Evolutionary conservation across 2,329 filamentous ascomycete genomes (phyloP).

Genomic region (Cadophora sp.): DNA sequence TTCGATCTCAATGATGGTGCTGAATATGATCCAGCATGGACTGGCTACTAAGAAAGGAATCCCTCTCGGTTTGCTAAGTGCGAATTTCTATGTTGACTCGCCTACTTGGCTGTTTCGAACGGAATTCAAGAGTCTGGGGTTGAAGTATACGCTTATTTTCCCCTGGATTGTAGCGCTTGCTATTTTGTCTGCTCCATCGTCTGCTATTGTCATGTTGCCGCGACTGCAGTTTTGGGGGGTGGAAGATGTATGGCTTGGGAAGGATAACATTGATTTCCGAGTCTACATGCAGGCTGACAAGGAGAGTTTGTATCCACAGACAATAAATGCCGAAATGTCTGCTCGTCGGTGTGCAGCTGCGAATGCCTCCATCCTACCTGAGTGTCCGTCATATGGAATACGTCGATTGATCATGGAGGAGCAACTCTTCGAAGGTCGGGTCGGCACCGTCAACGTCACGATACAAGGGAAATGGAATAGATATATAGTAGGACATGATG

Average conservation of each 20-base stretch:
- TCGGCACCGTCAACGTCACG: slow-evolving; percentile 8
- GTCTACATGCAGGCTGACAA: slow-evolving; percentile 18
- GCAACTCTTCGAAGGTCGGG: neutral
- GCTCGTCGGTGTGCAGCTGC: slow-evolving; percentile 3
- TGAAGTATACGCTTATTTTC: slow-evolving; percentile 10
- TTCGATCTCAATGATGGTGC: slow-evolving; percentile 19
- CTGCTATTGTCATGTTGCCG: slow-evolving; percentile 24
- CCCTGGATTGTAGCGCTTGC: neutral
- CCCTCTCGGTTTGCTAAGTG: slow-evolving; percentile 20
- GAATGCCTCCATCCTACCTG: slow-evolving; percentile 15
- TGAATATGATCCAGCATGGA: slow-evolving; percentile 17
- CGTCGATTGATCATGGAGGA: slow-evolving; percentile 3
- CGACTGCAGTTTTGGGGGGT: slow-evolving; percentile 24
- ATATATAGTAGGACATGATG: neutral
- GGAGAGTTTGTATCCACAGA: slow-evolving; percentile 5
- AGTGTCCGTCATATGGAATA: slow-evolving; percentile 20
- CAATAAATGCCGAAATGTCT: slow-evolving; percentile 4
- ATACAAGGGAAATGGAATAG: neutral
- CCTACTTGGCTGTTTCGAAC: slow-evolving; percentile 9
- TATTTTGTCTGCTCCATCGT: slow-evolving; percentile 16
- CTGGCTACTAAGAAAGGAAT: slow-evolving; percentile 11
- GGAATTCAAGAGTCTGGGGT: slow-evolving; percentile 14
- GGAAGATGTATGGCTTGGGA: slow-evolving; percentile 10
- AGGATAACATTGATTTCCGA: slow-evolving; percentile 16
- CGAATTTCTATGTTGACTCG: slow-evolving; percentile 19